A percentile compares a stretch with the other conserved stretches of the same genome.
Evolutionary conservation across 1,139 yeast genomes (phyloP).

Genomic region (Candida sp.): DNA sequence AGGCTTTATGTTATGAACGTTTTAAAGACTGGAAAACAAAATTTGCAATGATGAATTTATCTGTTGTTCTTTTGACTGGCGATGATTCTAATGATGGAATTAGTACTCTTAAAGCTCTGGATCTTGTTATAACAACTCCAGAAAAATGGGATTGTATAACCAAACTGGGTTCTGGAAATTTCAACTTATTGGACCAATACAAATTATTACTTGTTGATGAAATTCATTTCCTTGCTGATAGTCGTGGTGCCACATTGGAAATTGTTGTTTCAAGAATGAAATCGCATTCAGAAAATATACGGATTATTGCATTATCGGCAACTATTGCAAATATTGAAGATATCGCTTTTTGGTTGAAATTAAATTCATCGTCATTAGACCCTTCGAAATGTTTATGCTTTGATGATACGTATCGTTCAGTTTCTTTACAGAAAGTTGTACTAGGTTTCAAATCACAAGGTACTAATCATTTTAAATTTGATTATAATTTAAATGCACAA

Average conservation of each 20-base stretch:
- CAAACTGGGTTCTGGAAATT: slow-evolving; percentile 44
- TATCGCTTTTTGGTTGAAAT: slow-evolving; percentile 42
- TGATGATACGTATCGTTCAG: slow-evolving; percentile 48
- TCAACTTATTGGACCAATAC: slow-evolving; percentile 32
- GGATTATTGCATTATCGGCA: slow-evolving; percentile 53
- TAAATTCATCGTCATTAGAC: slow-evolving; percentile 9
- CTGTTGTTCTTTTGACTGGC: slow-evolving; percentile 47
- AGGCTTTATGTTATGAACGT: slow-evolving; percentile 46
- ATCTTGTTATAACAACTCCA: slow-evolving; percentile 50
- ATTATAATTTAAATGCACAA: slow-evolving; percentile 34
- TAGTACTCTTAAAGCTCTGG: background rate
- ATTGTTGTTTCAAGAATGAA: slow-evolving; percentile 53
- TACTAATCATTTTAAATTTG: slow-evolving; percentile 44
- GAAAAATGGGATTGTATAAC: slow-evolving; percentile 58
- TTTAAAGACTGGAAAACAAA: slow-evolving; percentile 39
- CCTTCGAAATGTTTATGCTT: slow-evolving; percentile 32
- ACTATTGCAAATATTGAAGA: slow-evolving; percentile 52
- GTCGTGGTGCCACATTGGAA: slow-evolving; percentile 51
- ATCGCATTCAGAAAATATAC: slow-evolving; percentile 27
- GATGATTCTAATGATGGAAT: slow-evolving; percentile 32
- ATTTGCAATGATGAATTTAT: slow-evolving; percentile 28
- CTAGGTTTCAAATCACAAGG: slow-evolving; percentile 33
- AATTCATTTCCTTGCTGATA: slow-evolving; percentile 40
- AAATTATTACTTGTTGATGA: slow-evolving; percentile 47
- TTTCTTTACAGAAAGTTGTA: slow-evolving; percentile 35